Evolutionary conservation across 768 basidiomycete species (phyloP), one percentile per base, ranked within the genome.

Genomic region (Suillus weaverae): DNA sequence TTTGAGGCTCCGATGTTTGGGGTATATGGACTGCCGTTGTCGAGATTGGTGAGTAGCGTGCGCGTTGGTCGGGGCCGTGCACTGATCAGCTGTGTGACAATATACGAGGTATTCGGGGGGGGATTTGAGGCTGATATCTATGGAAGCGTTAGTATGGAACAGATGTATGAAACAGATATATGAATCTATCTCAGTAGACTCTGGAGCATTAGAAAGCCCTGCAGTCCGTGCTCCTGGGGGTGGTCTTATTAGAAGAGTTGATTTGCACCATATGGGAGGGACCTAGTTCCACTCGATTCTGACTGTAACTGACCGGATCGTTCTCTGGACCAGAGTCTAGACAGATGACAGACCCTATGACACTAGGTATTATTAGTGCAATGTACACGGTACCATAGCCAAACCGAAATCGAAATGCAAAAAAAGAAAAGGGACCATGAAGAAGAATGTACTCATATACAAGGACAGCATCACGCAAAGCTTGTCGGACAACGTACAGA

Each of bases 1-100:
- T 97, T 99, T 77, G 90, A 94, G 74, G 97, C 97, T 3, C 97
- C 96, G 0, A 96, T 99, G 94, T 0, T 97, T 92, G 69, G 92
- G 94, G 7, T 99, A 97, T 30, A 18, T 74, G 96, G 95, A 0
- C 74, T 99, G 9, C 97, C 97, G 3, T 82, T 99, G 22, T 95
- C 94, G 54, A 80, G 97, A 77, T 78, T 99, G 84, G 92, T 94
- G 66, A 69, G 90, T 81, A 9, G 32, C 59, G 67, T n/a, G 51
- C 53, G 35, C 39, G 54, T 32, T 20, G 20, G 20, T 55, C 60
- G 20, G 63, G 22, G 41, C 33, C 48, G 38, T 33, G 11, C 10
- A 14, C 46, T 67, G 9, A 61, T 63, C 26, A n/a, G 43, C 26
- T 9, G 18, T 4, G 20, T 57, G 20, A 38, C 70, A 94, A 86